phyloP scores from a whole-genome alignment of 169 alveolate genomes.

The Plasmodium cynomolgi region DNA sequence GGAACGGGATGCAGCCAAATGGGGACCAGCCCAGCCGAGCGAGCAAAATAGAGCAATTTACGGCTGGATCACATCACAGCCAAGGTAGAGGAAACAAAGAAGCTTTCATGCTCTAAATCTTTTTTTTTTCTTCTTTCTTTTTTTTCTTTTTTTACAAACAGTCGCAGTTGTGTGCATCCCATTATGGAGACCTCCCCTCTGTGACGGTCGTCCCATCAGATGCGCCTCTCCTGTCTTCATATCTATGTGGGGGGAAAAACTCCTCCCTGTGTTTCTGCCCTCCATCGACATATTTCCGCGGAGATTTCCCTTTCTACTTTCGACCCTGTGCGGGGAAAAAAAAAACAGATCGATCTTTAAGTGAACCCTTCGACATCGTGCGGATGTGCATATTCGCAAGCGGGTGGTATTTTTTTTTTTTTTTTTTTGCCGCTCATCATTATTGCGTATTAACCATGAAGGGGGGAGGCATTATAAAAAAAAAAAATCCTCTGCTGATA shows the following conservation, averaged over 20 bases:
- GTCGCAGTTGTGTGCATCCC: background rate
- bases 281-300: background rate
- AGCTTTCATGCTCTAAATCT: too few species aligned
- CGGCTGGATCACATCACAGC: too few species aligned
- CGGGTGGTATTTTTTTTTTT: too few species aligned
- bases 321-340: background rate
- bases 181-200: background rate
- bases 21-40: too few species aligned
- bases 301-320: background rate
- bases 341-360: background rate
- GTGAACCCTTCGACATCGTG: background rate
- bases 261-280: background rate
- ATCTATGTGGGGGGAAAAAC: background rate
- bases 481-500: background rate
- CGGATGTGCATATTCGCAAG: background rate
- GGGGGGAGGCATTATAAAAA: background rate
- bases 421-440: background rate
- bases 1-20: too few species aligned
- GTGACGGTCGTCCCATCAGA: background rate
- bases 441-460: background rate
- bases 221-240: background rate
- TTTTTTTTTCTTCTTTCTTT: too few species aligned
- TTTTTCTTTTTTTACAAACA: background rate
- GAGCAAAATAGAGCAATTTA: too few species aligned
- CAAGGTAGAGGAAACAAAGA: too few species aligned